phyloP scores from a whole-genome alignment of 306 rosid species.

The Sindora glabra region DNA sequence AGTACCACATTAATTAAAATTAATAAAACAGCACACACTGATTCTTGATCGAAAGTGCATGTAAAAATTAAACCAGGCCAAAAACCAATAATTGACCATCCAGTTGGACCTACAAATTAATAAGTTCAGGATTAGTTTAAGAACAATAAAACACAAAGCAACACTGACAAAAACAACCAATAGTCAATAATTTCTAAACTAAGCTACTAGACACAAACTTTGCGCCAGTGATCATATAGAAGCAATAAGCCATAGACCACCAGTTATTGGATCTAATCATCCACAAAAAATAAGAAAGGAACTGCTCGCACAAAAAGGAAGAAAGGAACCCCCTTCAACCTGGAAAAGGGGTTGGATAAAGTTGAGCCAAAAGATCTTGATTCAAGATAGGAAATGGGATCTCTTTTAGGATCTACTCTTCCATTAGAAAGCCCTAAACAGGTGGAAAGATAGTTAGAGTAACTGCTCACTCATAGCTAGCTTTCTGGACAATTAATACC shows the following conservation, averaged over 20 bases:
- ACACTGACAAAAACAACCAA: background rate
- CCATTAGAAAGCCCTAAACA: too few species aligned
- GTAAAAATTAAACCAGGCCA: background rate
- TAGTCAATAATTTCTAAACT: background rate
- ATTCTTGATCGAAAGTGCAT: background rate
- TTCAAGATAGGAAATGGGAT: too few species aligned
- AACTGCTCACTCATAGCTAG: background rate
- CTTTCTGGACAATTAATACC: constrained; percentile 35
- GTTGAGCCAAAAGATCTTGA: too few species aligned
- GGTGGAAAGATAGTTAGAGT: background rate
- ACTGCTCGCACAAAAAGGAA: too few species aligned
- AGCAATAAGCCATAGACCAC: too few species aligned
- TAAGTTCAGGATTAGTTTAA: background rate
- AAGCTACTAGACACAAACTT: background rate
- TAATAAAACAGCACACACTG: background rate
- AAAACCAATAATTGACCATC: background rate
- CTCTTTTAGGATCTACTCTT: too few species aligned
- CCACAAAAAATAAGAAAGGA: too few species aligned
- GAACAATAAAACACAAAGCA: background rate
- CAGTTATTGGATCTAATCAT: too few species aligned
- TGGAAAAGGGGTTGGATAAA: too few species aligned
- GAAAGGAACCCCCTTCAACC: too few species aligned
- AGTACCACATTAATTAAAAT: background rate
- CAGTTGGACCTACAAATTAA: background rate
- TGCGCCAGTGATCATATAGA: background rate